Evolutionary conservation across 2,329 filamentous ascomycete genomes (phyloP), one percentile per base, ranked within the genome.

Genomic region (Xylaria polymorpha): DNA sequence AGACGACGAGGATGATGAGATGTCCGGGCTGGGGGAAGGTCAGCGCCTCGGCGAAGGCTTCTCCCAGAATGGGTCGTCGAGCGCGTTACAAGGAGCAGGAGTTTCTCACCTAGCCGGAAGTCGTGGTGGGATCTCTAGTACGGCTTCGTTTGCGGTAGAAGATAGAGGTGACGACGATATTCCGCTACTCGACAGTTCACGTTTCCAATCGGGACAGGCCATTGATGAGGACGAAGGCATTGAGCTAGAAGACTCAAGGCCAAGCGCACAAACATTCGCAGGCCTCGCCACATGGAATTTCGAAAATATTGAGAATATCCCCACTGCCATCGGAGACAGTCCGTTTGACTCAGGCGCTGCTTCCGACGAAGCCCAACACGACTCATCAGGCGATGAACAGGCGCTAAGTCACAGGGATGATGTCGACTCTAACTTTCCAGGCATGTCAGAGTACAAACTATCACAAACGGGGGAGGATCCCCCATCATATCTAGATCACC

Each of bases 1-100:
- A 71, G 85, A 86, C 39, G 81, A 85, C 61, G 79, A 88, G 58
- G 83, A 85, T 60, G 79, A 80, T 32, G 83, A 88, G 59, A 79
- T 77, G 55, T 77, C 76, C 9, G 82, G 83, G 50, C 80, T 83
- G 91, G 93, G 93, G 91, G 93, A 97, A 91, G 93, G 88, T 83
- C 89, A 85, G 89, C 91, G 92, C 88, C 92, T 94, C 91, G 92
- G 86, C 91, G 91, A 82, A 82, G 85, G 86, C 89, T 94, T 89
- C 89, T 95, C 91, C 90, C 91, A 85, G 86, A 90, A 84, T 95
- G 93, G 93, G 88, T 95, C 90, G 91, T 93, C 92, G 93, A 94
- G 91, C 92, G 91, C 88, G 88, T 93, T 87, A 87, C 86, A 81
- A 87, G 90, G 85, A 93, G 90, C 85, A 87, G 92, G 82, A 93